Evolutionary conservation across 257 asterid genomes (phyloP), one percentile per base, ranked within the genome.

Genomic region (Fraxinus excelsior): DNA sequence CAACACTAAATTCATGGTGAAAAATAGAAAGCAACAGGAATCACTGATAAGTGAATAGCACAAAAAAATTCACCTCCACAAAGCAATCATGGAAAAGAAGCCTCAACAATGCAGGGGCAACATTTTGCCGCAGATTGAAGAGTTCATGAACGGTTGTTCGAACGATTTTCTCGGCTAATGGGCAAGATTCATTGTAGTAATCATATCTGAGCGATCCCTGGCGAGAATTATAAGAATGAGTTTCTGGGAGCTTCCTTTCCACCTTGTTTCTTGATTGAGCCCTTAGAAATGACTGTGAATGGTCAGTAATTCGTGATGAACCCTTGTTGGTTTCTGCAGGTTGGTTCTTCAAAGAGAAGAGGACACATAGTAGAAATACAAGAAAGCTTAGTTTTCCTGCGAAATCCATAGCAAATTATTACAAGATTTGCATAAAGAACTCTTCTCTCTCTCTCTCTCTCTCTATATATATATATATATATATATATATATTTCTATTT

Each of bases 21-120:
- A 67, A 62, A 46, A 46, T 46, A 44, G 40, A 73, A 70, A 38
- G 35, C 51, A 40, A 40, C 3, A 67, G 3, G 26, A 16, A n/a
- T 46, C 67, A 46, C 38, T 14, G n/a, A 58, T 65, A 26, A 60
- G 66, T 42, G 34, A 13, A 40, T 4, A 49, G 67, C 16, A 23
- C 25, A 0, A 3, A 23, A 31, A 67, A 75, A 74, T 5, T 81
- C 9, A 91, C 96, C 95, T 80, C 75, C 29, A 91, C 85, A 67
- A 87, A 90, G 82, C 94, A 90, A 75, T 91, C 96, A 16, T 93
- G 97, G 75, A 93, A 93, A 66, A 80, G 82, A 2, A 91, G 90
- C 69, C 94, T 75, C 79, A 88, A 28, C 35, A 93, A 69, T 25
- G 89, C 90, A 73, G 97, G 97, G 5, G 89, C 90, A 42, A 87